Evolutionary conservation across 169 alveolate species (phyloP).

Genomic region (Cryptosporidium xiaoi): DNA sequence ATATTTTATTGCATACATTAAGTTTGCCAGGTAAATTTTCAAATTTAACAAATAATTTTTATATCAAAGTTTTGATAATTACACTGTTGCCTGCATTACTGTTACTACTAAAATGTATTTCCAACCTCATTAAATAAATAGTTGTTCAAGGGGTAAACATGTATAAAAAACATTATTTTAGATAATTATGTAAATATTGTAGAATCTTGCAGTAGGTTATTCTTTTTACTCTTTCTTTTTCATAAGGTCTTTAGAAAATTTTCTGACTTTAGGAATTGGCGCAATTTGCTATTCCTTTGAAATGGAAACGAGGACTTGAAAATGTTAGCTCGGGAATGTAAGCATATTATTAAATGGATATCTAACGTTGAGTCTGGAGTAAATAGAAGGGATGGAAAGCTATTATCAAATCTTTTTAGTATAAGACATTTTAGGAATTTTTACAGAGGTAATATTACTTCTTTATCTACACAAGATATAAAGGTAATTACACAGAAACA

Average conservation of each 20-base stretch:
- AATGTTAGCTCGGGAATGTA: slow-evolving; percentile 36
- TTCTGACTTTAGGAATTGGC: not conserved
- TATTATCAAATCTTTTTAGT: slow-evolving; percentile 14
- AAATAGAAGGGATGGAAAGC: slow-evolving; percentile 46
- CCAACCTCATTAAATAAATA: too few relatives aligned
- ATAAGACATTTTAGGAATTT: slow-evolving; percentile 4
- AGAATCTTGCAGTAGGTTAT: too few relatives aligned
- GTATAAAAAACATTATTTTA: too few relatives aligned
- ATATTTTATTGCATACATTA: too few relatives aligned
- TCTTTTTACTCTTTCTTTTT: not conserved
- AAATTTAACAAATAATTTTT: too few relatives aligned
- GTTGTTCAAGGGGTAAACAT: too few relatives aligned
- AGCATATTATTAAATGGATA: slow-evolving; percentile 29
- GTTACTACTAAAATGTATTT: too few relatives aligned
- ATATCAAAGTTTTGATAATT: too few relatives aligned
- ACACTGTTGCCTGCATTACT: too few relatives aligned
- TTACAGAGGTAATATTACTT: slow-evolving; percentile 2
- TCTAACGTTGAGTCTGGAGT: slow-evolving; percentile 16
- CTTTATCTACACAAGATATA: slow-evolving; percentile 43
- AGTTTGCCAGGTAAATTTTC: too few relatives aligned
- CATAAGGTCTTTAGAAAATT: not conserved
- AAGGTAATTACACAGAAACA: slow-evolving; percentile 42
- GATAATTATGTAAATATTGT: too few relatives aligned
- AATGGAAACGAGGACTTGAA: not conserved
- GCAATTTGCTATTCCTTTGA: too few relatives aligned